Evolutionary conservation across 176 grass and related monocot species (phyloP), one percentile per base, ranked within the genome.

Genomic region (Miscanthus lutarioriparius): DNA sequence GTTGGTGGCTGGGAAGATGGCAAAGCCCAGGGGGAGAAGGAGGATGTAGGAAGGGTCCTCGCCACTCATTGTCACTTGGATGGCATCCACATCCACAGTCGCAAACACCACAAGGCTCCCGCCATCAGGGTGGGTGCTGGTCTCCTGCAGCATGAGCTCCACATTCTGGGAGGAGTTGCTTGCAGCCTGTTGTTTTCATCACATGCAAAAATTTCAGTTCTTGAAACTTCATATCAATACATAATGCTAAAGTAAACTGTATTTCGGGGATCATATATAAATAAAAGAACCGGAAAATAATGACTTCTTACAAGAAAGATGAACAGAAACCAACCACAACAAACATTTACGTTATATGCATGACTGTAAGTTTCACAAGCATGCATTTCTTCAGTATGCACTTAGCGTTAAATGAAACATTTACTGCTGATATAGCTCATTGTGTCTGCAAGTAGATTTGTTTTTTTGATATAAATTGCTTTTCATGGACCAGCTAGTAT

Each of bases 141-240:
- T 98, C 86, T 98, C 96, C 85, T 98, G 96, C 80, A 98, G 86
- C 77, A 98, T 91, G 48, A 98, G 96, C 80, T 94, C 96, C 70
- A 98, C 96, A 70, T 95, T 95, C 83, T 98, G 96, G 8, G 96
- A 91, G 14, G 96, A 98, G 85, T 93, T 98, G 78, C 91, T 95
- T 77, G 96, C 93, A 51, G 96, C 89, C 96, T 98, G 85, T 62
- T 19, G 27, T 82, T 77, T 48, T 72, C 58, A 45, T 59, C 74
- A 36, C n/a, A 23, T 32, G 30, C 45, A 66, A 28, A 51, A 72
- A 28, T 19, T 25, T 80, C 35, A 86, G 41, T 10, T 41, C 45
- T 44, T 62, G 4, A 23, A 62, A 40, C 19, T 23, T 72, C 10
- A 44, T 44, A 7, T 0, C 2, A 64, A 16, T 43, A 27, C 3